phyloP scores from a whole-genome alignment of 345 rosid species.

The Cardamine occulta region DNA sequence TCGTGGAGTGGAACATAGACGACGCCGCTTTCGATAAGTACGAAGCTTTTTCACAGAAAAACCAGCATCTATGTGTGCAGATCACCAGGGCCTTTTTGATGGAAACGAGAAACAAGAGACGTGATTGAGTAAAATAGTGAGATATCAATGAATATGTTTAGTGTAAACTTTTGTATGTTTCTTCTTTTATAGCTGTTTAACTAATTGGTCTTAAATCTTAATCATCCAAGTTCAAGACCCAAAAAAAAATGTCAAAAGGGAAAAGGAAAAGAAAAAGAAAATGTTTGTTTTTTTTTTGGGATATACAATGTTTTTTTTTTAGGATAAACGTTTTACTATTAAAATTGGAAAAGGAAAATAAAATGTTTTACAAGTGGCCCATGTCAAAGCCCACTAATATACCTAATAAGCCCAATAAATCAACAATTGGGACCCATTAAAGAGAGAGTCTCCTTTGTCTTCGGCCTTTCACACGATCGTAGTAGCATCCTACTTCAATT shows the following conservation, averaged over 20 bases:
- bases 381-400: not conserved
- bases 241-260: too few relatives aligned
- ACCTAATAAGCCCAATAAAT: not conserved
- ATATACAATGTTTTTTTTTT: not conserved
- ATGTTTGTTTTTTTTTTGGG: not conserved
- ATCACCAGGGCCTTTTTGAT: conserved; percentile 67
- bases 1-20: conserved; percentile 64
- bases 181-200: not conserved
- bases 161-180: not conserved
- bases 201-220: not conserved
- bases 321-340: not conserved
- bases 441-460: not conserved
- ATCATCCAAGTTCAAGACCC: not conserved
- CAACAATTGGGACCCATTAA: not conserved
- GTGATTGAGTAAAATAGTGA: conserved; percentile 13
- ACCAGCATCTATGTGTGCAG: conserved; percentile 63
- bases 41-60: conserved; percentile 63
- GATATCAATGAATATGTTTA: not conserved
- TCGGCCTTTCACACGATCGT: not conserved
- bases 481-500: not conserved
- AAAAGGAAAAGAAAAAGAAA: too few relatives aligned
- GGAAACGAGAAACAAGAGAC: conserved; percentile 52
- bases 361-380: not conserved
- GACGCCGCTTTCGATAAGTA: conserved; percentile 59
- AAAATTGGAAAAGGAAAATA: too few relatives aligned